Evolutionary conservation across 257 asterid genomes (phyloP), one percentile per base, ranked within the genome.

Genomic region (Solanum clarkiae): DNA sequence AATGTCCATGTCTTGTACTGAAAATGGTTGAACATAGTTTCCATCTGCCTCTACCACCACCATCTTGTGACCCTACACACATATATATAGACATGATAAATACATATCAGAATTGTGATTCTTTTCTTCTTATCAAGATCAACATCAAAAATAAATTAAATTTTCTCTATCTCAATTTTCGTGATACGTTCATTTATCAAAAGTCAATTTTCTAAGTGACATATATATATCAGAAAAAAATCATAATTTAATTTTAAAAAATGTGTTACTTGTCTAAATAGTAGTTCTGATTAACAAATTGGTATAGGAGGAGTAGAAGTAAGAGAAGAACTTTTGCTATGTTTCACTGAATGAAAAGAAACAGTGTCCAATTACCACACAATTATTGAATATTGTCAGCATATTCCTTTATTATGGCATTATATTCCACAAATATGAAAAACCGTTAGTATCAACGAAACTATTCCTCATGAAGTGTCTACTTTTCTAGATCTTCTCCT

Each of bases 1-100:
- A 26, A 95, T 90, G 93, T 95, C 97, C 69, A 95, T 86, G 51
- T 92, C 91, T 18, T 91, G 88, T 16, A 90, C 97, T 2, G 90
- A 10, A 74, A 94, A 92, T 49, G 98, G 99, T 57, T 88, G 80
- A 5, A 93, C 88, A 36, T 94, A 92, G 87, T 95, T 94, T 82
- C 99, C 99, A 80, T 93, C 99, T 14, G 97, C 97, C 91, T 93
- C 99, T 7, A 92, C 99, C 65, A 95, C 92, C 83, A 75, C 79
- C 89, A 95, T 86, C 88, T 91, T 94, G 90, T 95, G 99, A 80
- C 90, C 84, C 99, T 95, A 71, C 16, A 77, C 18, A 66, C 16
- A 77, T 9, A 66, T 24, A 74, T 0, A 22, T 24, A 77, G 17
- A 72, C 26, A 29, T 70, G 54, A 29, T 70, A 29, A 24, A 79